A percentile compares a stretch with the other conserved stretches of the same genome.
Conservation (phyloP, 129 eudicot species). For the Smallanthus sonchifolius region DNA sequence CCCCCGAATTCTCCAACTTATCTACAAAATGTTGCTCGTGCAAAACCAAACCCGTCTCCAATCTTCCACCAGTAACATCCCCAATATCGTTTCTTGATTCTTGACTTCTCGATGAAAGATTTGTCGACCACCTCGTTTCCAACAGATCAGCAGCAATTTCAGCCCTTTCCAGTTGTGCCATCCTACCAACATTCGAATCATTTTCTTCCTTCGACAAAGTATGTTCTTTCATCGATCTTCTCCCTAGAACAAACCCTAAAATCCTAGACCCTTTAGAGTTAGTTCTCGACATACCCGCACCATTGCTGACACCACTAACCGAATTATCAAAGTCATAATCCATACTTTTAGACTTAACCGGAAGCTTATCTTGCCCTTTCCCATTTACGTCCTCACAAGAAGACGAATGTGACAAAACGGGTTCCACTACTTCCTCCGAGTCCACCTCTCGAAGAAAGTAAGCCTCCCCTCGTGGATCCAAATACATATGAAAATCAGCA, state of each 20-base stretch:
- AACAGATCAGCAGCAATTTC: slow-evolving; percentile 94
- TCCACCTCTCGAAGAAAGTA: slow-evolving; percentile 68
- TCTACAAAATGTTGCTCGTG: slow-evolving; percentile 35
- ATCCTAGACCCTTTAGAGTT: slow-evolving; percentile 49
- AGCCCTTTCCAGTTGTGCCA: slow-evolving; percentile 65
- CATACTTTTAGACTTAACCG: slow-evolving; percentile 50
- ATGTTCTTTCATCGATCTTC: slow-evolving; percentile 46
- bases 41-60: slow-evolving; percentile 27
- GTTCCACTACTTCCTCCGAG: slow-evolving; percentile 44
- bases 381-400: slow-evolving; percentile 50
- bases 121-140: slow-evolving; percentile 85
- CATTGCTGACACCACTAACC: slow-evolving; percentile 38
- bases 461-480: slow-evolving; percentile 86
- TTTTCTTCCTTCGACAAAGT: slow-evolving; percentile 26
- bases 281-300: slow-evolving; percentile 31
- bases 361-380: slow-evolving; percentile 29
- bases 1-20: slow-evolving; percentile 11
- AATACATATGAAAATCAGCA: slow-evolving; percentile 73
- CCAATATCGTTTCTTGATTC: slow-evolving; percentile 29
- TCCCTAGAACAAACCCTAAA: slow-evolving; percentile 66
- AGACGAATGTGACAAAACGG: slow-evolving; percentile 33
- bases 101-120: slow-evolving; percentile 38
- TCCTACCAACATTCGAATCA: slow-evolving; percentile 33
- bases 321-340: slow-evolving; percentile 43
- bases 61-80: slow-evolving; percentile 27